Conservation (phyloP, 192 early-diverging fungal genomes). For the Cetraspora pellucida region DNA sequence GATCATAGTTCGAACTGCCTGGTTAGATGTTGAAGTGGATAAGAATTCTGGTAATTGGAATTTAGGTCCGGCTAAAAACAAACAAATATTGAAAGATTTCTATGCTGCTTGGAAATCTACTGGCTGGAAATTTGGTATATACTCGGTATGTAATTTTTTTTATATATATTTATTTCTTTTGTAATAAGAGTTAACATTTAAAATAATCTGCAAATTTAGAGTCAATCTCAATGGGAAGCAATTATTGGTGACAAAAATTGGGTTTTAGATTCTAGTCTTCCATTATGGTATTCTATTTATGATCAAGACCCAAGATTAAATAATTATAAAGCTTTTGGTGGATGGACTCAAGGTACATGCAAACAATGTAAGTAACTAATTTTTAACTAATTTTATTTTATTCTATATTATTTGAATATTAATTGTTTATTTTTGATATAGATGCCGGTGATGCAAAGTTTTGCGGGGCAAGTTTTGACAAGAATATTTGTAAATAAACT, state of each 20-base stretch:
- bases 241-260: neutral
- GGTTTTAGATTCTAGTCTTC: neutral
- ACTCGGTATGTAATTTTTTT: too few species aligned
- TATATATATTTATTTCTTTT: too few species aligned
- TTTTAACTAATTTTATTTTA: neutral
- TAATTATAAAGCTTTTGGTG: neutral
- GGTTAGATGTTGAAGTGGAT: too few species aligned
- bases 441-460: neutral
- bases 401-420: neutral
- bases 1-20: too few species aligned
- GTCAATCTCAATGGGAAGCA: neutral
- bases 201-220: too few species aligned
- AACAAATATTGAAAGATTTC: too few species aligned
- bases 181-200: too few species aligned
- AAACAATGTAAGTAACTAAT: neutral
- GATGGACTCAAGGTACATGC: neutral
- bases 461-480: neutral
- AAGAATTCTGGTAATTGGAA: too few species aligned
- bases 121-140: too few species aligned
- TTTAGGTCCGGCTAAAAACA: too few species aligned
- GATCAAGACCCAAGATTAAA: neutral
- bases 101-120: too few species aligned
- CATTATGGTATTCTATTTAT: constrained; percentile 11
- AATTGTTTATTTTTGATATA: neutral
- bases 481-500: neutral